Conservation (phyloP, 1,284 basidiomycete species). For the Pisolithus thermaeus region DNA sequence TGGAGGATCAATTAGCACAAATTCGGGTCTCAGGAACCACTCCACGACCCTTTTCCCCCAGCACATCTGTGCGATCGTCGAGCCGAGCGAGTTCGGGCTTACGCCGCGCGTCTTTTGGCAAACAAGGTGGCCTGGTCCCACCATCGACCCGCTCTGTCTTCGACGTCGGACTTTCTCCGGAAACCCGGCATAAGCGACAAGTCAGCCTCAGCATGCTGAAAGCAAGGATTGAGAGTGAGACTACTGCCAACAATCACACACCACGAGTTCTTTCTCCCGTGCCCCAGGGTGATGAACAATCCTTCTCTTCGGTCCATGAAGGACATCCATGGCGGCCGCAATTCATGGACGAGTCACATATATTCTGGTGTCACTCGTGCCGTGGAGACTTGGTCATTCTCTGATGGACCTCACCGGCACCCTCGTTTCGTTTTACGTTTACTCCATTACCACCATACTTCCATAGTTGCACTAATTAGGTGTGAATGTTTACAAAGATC, state of each 20-base stretch:
- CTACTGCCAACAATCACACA: slow-evolving; percentile 32
- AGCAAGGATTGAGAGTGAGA: slow-evolving; percentile 79
- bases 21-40: slow-evolving; percentile 36
- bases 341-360: slow-evolving; percentile 76
- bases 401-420: slow-evolving; percentile 30
- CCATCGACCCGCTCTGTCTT: slow-evolving; percentile 47
- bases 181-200: slow-evolving; percentile 78
- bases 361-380: slow-evolving; percentile 82
- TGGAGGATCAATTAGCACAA: slow-evolving; percentile 59
- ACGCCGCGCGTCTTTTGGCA: slow-evolving; percentile 43
- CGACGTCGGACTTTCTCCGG: slow-evolving; percentile 66
- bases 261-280: slow-evolving; percentile 51
- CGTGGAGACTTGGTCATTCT: slow-evolving; percentile 72
- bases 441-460: slow-evolving; percentile 4
- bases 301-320: slow-evolving; percentile 4
- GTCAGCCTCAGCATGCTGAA: slow-evolving; percentile 85
- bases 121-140: slow-evolving; percentile 32
- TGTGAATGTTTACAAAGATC: slow-evolving; percentile 11
- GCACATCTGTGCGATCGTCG: slow-evolving; percentile 39
- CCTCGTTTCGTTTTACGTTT: background rate
- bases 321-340: slow-evolving; percentile 42
- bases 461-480: slow-evolving; percentile 15
- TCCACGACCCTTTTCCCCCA: slow-evolving; percentile 38
- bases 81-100: slow-evolving; percentile 47
- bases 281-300: slow-evolving; percentile 15